phyloP scores from a whole-genome alignment of 768 basidiomycete genomes.

The Boletus vinaceobasis region DNA sequence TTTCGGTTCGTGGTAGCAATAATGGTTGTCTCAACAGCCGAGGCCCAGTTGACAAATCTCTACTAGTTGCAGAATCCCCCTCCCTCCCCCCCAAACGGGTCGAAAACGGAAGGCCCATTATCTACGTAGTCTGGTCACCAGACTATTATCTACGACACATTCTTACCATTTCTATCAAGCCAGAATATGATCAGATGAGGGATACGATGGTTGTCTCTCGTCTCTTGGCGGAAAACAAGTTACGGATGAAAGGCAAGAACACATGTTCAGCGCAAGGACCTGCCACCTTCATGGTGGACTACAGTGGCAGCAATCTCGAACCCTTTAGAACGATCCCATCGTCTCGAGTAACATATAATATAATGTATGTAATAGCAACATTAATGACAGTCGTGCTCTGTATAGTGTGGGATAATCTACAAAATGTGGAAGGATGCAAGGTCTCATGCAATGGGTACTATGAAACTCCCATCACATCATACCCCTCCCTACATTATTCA shows the following conservation, averaged over 20 bases:
- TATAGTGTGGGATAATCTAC: background rate
- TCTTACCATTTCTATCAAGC: constrained; percentile 7
- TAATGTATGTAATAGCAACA: too few species aligned
- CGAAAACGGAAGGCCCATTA: background rate
- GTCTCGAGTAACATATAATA: background rate
- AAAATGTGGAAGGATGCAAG: too few species aligned
- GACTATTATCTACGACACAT: background rate
- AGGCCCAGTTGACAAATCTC: too few species aligned
- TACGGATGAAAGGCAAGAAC: too few species aligned
- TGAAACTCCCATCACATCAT: background rate
- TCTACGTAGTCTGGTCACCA: too few species aligned
- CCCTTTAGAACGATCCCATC: background rate
- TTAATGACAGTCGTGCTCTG: background rate
- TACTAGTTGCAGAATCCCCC: too few species aligned
- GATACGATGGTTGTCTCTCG: constrained; percentile 1
- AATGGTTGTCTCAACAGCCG: too few species aligned
- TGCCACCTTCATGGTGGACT: background rate
- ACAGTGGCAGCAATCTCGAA: too few species aligned
- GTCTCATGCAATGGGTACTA: too few species aligned
- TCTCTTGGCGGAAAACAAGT: constrained; percentile 1
- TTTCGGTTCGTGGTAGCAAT: too few species aligned
- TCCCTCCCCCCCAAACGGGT: constrained; percentile 19
- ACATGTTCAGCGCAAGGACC: background rate
- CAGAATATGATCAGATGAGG: background rate
- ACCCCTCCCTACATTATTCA: too few species aligned